A percentile compares a stretch with the other conserved stretches of the same genome.
Conservation (phyloP, 139 green algal species). For the Chlamydomonas sphaeroides region DNA sequence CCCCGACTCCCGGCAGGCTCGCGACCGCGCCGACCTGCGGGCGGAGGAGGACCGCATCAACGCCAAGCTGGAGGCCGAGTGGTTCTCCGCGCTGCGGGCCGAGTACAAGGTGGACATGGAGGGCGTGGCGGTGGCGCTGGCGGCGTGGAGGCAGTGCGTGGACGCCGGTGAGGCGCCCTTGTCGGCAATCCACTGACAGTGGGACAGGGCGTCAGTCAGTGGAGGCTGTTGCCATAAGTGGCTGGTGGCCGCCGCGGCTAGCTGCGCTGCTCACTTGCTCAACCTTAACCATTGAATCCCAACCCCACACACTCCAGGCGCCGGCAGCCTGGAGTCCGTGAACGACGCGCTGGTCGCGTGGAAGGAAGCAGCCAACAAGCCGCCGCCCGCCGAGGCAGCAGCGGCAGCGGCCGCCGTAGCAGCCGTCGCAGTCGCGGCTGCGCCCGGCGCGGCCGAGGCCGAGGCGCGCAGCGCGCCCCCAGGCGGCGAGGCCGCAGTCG, state of each 20-base stretch:
- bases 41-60: conserved; percentile 44
- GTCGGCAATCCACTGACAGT: too few relatives aligned
- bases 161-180: not conserved
- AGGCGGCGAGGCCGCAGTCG: too few relatives aligned
- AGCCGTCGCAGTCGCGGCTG: not conserved
- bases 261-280: too few relatives aligned
- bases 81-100: conserved; percentile 46
- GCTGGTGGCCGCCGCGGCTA: too few relatives aligned
- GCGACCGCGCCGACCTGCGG: conserved; percentile 16
- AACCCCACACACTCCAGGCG: not conserved
- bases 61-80: conserved; percentile 58
- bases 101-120: conserved; percentile 58
- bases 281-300: too few relatives aligned
- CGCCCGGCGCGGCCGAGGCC: too few relatives aligned
- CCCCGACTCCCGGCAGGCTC: not conserved
- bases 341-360: conserved; percentile 9
- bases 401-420: not conserved
- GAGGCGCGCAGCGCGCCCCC: too few relatives aligned
- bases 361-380: not conserved
- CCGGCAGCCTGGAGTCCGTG: conserved; percentile 13
- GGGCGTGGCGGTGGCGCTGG: conserved; percentile 60
- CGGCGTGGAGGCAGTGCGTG: conserved; percentile 41
- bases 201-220: too few relatives aligned
- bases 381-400: not conserved
- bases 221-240: too few relatives aligned